Percentiles rank a stretch among this genome's conserved stretches.
phyloP scores from a whole-genome alignment of 1,284 basidiomycete species.

The Sporisorium scitamineum region DNA sequence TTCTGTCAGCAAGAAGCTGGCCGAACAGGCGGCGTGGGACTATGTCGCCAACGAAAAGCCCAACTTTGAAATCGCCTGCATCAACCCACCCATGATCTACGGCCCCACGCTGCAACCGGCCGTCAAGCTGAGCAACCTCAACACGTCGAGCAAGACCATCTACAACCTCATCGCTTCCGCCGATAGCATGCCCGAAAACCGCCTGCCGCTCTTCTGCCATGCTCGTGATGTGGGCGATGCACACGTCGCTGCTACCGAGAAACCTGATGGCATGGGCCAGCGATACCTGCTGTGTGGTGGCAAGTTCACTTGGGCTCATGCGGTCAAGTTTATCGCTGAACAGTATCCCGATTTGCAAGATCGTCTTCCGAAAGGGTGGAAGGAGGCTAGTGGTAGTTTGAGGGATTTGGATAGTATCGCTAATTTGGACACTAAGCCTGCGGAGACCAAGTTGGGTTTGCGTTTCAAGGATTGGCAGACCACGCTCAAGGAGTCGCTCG shows the following conservation, averaged over 20 bases:
- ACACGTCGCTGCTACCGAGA: conserved; percentile 60
- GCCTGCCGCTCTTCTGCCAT: conserved; percentile 68
- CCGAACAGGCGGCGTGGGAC: conserved; percentile 63
- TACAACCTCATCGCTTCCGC: conserved; percentile 58
- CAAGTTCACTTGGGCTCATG: conserved; percentile 57
- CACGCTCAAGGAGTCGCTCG: conserved; percentile 57
- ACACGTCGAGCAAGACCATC: conserved; percentile 60
- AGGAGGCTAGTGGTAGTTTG: conserved; percentile 31
- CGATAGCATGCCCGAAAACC: conserved; percentile 60
- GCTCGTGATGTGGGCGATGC: conserved; percentile 63
- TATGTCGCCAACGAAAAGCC: conserved; percentile 57
- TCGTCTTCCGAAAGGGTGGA: conserved; percentile 60
- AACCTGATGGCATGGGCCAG: conserved; percentile 42
- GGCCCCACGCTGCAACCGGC: conserved; percentile 56
- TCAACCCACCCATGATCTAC: conserved; percentile 66
- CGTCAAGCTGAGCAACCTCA: conserved; percentile 51
- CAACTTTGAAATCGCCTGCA: conserved; percentile 43
- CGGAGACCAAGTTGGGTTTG: conserved; percentile 42
- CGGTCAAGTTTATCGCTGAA: conserved; percentile 50
- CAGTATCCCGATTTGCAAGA: conserved; percentile 45
- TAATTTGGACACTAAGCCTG: conserved; percentile 50
- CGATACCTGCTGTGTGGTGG: conserved; percentile 59
- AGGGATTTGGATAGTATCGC: conserved; percentile 34
- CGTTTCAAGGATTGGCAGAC: conserved; percentile 56
- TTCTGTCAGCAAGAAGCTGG: conserved; percentile 61